Conservation (phyloP, 2,329 filamentous ascomycete genomes). For the Diaporthe vexans region DNA sequence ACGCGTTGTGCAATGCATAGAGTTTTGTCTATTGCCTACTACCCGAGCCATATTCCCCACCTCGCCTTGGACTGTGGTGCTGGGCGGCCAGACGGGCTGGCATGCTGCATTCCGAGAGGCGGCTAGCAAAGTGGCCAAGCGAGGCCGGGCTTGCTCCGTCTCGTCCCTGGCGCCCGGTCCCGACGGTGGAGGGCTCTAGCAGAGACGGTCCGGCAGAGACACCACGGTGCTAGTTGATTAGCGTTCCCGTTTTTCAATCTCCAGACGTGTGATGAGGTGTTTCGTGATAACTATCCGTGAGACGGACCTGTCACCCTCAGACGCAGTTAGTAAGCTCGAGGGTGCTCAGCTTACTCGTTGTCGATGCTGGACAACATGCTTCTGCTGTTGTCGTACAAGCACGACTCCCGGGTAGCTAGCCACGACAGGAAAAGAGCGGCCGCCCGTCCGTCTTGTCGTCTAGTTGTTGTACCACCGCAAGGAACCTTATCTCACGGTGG, state of each 20-base stretch:
- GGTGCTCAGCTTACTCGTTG: background rate
- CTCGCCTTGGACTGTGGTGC: background rate
- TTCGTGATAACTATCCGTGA: slow-evolving; percentile 13
- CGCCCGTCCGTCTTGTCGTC: background rate
- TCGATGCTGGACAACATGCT: background rate
- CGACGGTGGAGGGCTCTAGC: slow-evolving; percentile 1
- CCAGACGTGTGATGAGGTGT: background rate
- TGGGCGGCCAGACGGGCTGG: background rate
- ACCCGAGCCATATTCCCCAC: background rate
- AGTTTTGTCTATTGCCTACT: slow-evolving; percentile 28
- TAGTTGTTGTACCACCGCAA: background rate
- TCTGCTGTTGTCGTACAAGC: background rate
- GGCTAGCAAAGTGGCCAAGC: background rate
- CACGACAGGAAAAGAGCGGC: background rate
- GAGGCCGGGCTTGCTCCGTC: slow-evolving; percentile 11
- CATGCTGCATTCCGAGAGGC: slow-evolving; percentile 19
- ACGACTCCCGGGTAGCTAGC: background rate
- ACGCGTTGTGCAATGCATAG: slow-evolving; percentile 25
- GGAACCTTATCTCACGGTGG: background rate
- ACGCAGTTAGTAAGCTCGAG: slow-evolving; percentile 1
- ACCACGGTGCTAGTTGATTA: background rate
- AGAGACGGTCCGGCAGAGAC: slow-evolving; percentile 20
- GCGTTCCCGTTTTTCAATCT: background rate
- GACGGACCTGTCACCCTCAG: slow-evolving; percentile 22
- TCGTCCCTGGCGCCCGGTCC: slow-evolving; percentile 5